Evolutionary conservation across 352 stramenopile species (phyloP), one percentile per base, ranked within the genome.

Genomic region (Pythium aristosporum): DNA sequence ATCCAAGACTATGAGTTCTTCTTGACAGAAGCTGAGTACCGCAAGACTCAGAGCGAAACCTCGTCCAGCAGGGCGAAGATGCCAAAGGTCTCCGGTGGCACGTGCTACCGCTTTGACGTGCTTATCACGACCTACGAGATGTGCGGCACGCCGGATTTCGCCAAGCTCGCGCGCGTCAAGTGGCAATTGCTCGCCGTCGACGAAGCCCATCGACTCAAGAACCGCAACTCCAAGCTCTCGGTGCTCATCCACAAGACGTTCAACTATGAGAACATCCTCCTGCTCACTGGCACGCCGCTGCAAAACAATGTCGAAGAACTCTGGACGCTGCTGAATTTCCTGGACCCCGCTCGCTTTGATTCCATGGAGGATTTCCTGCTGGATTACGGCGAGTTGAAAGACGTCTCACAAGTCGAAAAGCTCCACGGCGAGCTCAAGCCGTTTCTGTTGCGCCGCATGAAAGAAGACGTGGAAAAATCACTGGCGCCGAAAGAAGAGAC

Each of bases 91-190:
- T 85, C 83, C 57, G 69, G 74, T 20, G 76, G 81, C 21, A 66
- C 63, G 41, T 88, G 87, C 60, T 90, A 94, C 63, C 86, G 96
- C 18, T 99, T 99, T 75, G 97, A 99, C 71, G 96, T 99, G 23
- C 76, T 99, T 13, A 97, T 99, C 37, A 99, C 98, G 20, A 99
- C 97, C 2, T 99, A 99, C 74, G 98, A 99, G 71, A 99, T 99
- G 74, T 90, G 98, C 9, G 89, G 82, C 23, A 94, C 98, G 39
- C 94, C 92, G 50, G 96, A 99, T 59, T 85, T 97, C n/a, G 80
- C 74, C 43, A 94, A 98, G 49, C 83, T 99, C 58, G 87, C 87
- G 52, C 85, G 96, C 54, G 82, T 94, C 20, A 67, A 91, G 49
- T 99, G 98, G 96, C 88, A 97, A 67, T 75, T 97, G 4, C 82